Conservation (phyloP, 495 filamentous ascomycete species). For the Thozetella sp. region DNA sequence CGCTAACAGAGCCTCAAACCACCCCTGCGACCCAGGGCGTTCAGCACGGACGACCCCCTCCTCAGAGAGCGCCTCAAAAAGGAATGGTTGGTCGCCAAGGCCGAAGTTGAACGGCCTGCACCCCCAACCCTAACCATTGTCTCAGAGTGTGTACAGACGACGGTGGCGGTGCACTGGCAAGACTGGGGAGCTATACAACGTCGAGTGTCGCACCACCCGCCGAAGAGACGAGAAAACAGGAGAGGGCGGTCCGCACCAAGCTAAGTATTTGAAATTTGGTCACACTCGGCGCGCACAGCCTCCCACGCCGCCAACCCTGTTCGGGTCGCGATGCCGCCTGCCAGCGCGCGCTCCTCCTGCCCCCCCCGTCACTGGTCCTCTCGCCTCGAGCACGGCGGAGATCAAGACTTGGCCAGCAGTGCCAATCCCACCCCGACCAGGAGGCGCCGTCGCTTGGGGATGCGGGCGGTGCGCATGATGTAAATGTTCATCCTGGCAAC, state of each 20-base stretch:
- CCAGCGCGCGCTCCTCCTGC: no score
- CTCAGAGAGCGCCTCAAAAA: no score
- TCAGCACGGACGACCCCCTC: neutral
- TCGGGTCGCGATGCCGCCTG: neutral
- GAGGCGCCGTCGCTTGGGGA: no score
- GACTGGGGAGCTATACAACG: neutral
- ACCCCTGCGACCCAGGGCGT: neutral
- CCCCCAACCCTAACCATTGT: neutral
- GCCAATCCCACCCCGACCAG: no score
- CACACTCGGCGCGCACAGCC: neutral
- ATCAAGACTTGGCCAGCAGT: no score
- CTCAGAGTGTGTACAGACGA: neutral
- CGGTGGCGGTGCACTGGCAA: slow-evolving; percentile 1
- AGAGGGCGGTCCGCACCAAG: neutral
- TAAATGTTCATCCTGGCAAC: no score
- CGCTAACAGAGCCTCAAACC: neutral
- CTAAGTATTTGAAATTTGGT: neutral
- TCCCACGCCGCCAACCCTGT: no score
- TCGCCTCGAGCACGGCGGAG: no score
- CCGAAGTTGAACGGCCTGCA: neutral
- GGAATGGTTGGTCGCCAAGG: neutral
- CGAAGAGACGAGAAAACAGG: neutral
- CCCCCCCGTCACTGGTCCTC: no score
- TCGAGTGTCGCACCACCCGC: neutral
- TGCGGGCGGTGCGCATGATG: no score